phyloP scores from a whole-genome alignment of 2,329 filamentous ascomycete species.

The Fusarium brevicatenulatum region DNA sequence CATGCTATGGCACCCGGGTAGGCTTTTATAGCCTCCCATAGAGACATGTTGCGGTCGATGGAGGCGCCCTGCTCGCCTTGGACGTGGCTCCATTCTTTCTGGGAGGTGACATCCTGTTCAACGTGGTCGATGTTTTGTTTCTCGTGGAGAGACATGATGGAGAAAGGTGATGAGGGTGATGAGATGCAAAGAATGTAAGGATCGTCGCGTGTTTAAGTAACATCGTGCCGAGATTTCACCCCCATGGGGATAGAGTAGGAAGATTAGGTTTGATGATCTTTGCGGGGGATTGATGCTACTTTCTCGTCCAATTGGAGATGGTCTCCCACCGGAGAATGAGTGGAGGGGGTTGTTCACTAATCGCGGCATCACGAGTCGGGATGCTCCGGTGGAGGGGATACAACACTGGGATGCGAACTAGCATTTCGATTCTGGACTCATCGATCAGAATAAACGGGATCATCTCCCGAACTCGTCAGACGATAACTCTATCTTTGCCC shows the following conservation, averaged over 20 bases:
- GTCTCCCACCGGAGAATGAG: background rate
- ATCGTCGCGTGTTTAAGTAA: background rate
- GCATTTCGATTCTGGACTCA: rapidly evolving
- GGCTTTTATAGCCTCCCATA: constrained; percentile 15
- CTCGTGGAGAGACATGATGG: background rate
- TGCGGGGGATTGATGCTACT: background rate
- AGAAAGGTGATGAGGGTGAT: background rate
- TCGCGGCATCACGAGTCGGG: background rate
- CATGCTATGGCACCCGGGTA: constrained; percentile 33
- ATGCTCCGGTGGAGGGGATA: background rate
- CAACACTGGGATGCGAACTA: rapidly evolving
- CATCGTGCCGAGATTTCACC: background rate
- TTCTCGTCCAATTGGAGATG: background rate
- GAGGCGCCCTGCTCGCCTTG: constrained; percentile 26
- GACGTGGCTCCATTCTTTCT: constrained; percentile 28
- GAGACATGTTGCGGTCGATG: constrained; percentile 22
- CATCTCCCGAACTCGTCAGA: no score
- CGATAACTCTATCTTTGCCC: rapidly evolving
- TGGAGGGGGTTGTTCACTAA: background rate
- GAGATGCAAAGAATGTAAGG: background rate
- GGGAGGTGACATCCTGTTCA: background rate
- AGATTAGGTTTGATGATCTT: background rate
- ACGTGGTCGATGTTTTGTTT: background rate
- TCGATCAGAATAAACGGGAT: no score
- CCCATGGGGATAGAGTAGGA: background rate